Evolutionary conservation across 2,329 filamentous ascomycete species (phyloP), one percentile per base, ranked within the genome.

Genomic region (Clonostachys rhizophaga): DNA sequence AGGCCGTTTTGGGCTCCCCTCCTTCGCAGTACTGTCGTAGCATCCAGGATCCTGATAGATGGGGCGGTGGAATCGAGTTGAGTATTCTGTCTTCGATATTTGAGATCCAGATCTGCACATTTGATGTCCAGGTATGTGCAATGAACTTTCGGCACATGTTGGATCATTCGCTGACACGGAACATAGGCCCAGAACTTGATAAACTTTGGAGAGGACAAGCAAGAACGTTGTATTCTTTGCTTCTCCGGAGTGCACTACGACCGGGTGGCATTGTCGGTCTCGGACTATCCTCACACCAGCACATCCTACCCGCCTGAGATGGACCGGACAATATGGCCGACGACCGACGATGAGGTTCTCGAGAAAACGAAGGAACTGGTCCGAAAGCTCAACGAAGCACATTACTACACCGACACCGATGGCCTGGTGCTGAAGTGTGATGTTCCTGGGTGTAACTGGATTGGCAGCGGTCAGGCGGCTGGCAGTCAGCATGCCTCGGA

Each of bases 191-290:
- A 66, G 51, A 65, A 57, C 34, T 52, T 69, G 7, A 66, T 70
- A 57, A 79, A 79, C 6, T 95, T 92, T 67, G 95, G 95, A 54
- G 88, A 94, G 60, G 82, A 83, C 1, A 79, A 80, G 46, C 64
- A 71, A 34, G 79, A 77, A 39, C 78, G 89, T 7, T 91, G 89
- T 58, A 83, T 96, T 24, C 72, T 96, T 20, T 84, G 96, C 1
- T 96, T 96, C 67, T 92, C 87, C 0, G 91, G 91, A 4, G 94
- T 96, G 44, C 91, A 96, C 64, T 96, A 96, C 67, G 92, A 96
- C 65, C 86, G 89, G 7, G 85, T 96, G 50, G 90, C 88, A 1
- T 81, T 95, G 54, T 84, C 83, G 16, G 81, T 78, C 37, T 83
- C 74, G 18, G 78, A 75, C 52, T 76, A 67, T 54, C 81, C 79